Conservation (phyloP, 106 monocot genomes). For the Posidonia australis region DNA sequence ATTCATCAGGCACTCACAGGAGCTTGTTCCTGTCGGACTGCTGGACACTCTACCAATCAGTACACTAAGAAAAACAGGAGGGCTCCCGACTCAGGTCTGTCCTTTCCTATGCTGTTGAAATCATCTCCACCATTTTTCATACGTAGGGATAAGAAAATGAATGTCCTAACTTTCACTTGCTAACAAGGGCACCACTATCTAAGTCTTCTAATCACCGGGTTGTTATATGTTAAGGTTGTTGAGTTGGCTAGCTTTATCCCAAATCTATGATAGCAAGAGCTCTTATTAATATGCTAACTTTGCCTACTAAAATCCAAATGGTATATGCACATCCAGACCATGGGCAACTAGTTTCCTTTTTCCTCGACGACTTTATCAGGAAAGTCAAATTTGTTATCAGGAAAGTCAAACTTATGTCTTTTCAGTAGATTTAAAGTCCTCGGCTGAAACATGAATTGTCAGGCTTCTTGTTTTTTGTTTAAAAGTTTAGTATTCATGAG, state of each 20-base stretch:
- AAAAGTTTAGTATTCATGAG: no score
- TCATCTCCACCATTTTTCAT: not conserved
- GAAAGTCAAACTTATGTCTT: not conserved
- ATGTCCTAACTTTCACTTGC: not conserved
- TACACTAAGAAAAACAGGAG: slow-evolving; percentile 23
- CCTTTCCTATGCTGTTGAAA: not conserved
- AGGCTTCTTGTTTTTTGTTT: no score
- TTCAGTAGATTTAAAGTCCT: no score
- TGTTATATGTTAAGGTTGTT: no score
- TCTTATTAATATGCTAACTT: not conserved
- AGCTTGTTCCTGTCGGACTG: slow-evolving; percentile 41
- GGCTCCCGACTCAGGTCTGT: slow-evolving; percentile 43
- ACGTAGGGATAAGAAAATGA: no score
- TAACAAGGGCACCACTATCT: not conserved
- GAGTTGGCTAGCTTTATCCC: no score
- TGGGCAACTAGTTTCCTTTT: not conserved
- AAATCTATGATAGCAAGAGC: not conserved
- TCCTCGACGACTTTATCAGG: no score
- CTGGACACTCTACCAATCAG: slow-evolving; percentile 40
- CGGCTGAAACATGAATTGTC: no score
- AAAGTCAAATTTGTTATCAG: not conserved
- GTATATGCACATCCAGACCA: not conserved
- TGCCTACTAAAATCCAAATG: not conserved
- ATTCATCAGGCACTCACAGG: slow-evolving; percentile 42
- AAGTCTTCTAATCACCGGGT: no score